A percentile compares a stretch with the other conserved stretches of the same genome.
These are phyloP conservation scores for Cytospora piceae DNA, from an alignment of 2,329 filamentous ascomycete species.

Conservation along the genomic window DNA sequence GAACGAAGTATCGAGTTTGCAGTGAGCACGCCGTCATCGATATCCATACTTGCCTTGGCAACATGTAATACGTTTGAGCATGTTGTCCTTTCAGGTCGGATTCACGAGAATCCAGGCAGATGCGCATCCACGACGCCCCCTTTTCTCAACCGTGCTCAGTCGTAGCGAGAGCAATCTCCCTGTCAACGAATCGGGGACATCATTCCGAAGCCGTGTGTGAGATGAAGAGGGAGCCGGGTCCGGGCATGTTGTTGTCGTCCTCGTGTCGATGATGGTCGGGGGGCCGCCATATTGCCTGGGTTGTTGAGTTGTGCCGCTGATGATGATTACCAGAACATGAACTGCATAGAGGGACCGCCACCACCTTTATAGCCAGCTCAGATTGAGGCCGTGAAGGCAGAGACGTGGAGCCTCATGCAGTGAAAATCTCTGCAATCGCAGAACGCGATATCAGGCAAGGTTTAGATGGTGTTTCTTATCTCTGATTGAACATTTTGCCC, in stretches of 20 bases:
- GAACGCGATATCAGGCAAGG: slow-evolving; percentile 10
- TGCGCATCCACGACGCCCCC: not conserved
- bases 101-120: not conserved
- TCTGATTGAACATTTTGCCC: slow-evolving; percentile 8
- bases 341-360: not conserved
- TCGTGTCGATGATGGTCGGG: not conserved
- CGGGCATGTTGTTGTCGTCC: not conserved
- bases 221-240: not conserved
- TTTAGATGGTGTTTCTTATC: slow-evolving; percentile 11
- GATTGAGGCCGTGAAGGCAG: slow-evolving; percentile 1
- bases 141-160: not conserved
- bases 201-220: not conserved
- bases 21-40: not conserved
- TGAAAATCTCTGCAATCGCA: slow-evolving; percentile 11
- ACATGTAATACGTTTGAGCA: not conserved
- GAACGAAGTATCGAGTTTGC: not conserved
- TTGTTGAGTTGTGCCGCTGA: not conserved
- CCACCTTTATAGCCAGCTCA: slow-evolving; percentile 13
- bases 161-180: not conserved
- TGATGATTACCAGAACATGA: not conserved
- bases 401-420: slow-evolving; percentile 15
- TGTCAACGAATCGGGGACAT: not conserved
- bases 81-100: not conserved
- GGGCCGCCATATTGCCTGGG: not conserved
- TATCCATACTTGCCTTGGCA: not conserved